These are phyloP conservation scores for Cetraspora pellucida DNA, from an alignment of 192 early-diverging fungal species.

Conservation along the genomic window DNA sequence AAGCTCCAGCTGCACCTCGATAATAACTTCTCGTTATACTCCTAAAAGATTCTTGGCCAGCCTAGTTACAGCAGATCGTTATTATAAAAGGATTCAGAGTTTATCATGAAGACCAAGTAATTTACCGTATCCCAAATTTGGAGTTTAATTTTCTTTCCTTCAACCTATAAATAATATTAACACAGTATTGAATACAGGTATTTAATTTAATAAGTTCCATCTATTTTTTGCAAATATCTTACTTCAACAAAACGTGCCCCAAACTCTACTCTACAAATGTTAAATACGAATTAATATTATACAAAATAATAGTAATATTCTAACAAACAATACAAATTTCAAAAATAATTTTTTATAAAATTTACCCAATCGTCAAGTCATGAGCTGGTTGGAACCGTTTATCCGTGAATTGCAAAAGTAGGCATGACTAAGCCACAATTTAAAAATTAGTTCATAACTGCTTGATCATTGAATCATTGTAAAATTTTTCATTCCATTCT, in stretches of 20 bases:
- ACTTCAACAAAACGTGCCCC: conserved; percentile 76
- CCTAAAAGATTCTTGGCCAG: conserved; percentile 84
- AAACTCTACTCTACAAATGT: conserved; percentile 68
- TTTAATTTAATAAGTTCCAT: too few relatives aligned
- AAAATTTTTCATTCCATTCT: not conserved
- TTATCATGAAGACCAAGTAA: conserved; percentile 9
- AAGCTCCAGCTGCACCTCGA: conserved; percentile 75
- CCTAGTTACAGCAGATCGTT: conserved; percentile 36
- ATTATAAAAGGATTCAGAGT: not conserved
- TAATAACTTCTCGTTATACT: conserved; percentile 87
- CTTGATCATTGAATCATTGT: not conserved
- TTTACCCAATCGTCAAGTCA: conserved; percentile 80
- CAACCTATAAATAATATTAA: conserved; percentile 43
- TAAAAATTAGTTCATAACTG: conserved; percentile 21
- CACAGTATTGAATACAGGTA: too few relatives aligned
- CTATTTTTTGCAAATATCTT: conserved; percentile 10
- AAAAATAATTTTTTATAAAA: not conserved
- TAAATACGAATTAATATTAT: conserved; percentile 9
- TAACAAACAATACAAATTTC: not conserved
- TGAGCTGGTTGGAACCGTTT: conserved; percentile 79
- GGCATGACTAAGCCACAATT: conserved; percentile 56
- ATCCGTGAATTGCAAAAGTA: conserved; percentile 83
- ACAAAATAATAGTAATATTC: not conserved
- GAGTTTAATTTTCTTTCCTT: conserved; percentile 84
- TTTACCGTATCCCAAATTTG: conserved; percentile 95